These are phyloP conservation scores for Chaetoceros muelleri DNA, from an alignment of 108 stramenopile species.

Conservation along the genomic window DNA sequence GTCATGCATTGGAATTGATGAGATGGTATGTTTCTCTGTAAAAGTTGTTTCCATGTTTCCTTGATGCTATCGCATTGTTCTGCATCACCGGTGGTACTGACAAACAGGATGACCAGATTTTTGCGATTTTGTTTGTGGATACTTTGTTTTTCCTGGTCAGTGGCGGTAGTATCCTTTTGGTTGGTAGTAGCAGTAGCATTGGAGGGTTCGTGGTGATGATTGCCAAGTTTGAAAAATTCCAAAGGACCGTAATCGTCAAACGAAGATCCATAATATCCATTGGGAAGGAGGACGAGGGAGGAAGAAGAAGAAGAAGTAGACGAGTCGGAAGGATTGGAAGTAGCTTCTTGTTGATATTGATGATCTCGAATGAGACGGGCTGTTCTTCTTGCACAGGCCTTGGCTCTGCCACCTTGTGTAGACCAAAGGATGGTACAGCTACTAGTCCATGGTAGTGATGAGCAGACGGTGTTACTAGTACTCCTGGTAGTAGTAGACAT, in stretches of 20 bases:
- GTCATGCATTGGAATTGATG: conserved; percentile 18
- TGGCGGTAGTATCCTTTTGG: not conserved
- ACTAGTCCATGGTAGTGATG: too few relatives aligned
- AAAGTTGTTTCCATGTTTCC: conserved; percentile 46
- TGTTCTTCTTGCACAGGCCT: conserved; percentile 73
- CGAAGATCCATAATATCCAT: conserved; percentile 19
- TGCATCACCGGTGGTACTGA: conserved; percentile 78
- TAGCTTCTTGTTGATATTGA: not conserved
- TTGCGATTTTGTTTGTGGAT: too few relatives aligned
- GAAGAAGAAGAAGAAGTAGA: too few relatives aligned
- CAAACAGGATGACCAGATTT: conserved; percentile 43
- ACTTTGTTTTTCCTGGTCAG: too few relatives aligned
- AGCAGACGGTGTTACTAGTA: too few relatives aligned
- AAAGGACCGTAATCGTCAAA: conserved; percentile 39
- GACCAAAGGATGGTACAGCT: conserved; percentile 59
- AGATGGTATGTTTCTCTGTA: not conserved
- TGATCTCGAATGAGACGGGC: conserved; percentile 33
- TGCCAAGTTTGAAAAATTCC: conserved; percentile 8
- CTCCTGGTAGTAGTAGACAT: too few relatives aligned
- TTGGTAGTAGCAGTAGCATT: too few relatives aligned
- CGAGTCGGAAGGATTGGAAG: too few relatives aligned
- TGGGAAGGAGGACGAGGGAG: not conserved
- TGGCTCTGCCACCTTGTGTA: conserved; percentile 72
- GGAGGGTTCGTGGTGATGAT: conserved; percentile 1
- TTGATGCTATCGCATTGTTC: conserved; percentile 66